Percentiles rank a stretch among this genome's conserved stretches.
Conservation (phyloP, 108 stramenopile genomes). For the Conticribra weissflogii region DNA sequence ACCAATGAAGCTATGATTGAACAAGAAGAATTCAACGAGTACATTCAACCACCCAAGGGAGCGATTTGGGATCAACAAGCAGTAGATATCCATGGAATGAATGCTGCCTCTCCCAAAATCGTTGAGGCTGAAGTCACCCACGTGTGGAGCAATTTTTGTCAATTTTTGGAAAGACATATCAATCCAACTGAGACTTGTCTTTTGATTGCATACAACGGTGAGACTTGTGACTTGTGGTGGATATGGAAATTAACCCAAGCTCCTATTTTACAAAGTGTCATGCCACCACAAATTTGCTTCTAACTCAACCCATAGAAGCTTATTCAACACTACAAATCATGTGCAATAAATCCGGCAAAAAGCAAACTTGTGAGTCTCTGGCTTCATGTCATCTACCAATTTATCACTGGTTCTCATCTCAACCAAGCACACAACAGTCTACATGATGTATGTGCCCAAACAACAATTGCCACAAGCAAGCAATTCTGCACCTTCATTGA, state of each 20-base stretch:
- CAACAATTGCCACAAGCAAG: background rate
- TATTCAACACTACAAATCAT: background rate
- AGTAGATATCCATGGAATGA: background rate
- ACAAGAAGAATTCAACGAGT: conserved; percentile 5
- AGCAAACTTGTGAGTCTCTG: background rate
- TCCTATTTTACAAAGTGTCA: background rate
- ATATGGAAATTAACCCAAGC: conserved; percentile 8
- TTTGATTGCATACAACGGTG: conserved; percentile 15
- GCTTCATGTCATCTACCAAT: conserved; percentile 3
- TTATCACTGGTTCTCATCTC: conserved; percentile 1
- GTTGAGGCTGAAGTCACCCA: background rate
- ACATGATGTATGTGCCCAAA: conserved; percentile 1
- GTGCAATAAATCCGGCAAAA: background rate
- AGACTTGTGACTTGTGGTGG: conserved; percentile 9
- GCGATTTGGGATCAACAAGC: background rate
- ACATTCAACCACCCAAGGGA: conserved; percentile 1
- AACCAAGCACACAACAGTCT: conserved; percentile 18
- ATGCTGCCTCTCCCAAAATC: background rate
- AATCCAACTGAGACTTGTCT: too few relatives aligned
- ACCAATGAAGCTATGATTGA: too few relatives aligned
- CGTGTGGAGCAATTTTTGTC: background rate
- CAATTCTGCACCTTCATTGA: conserved; percentile 3
- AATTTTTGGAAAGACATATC: too few relatives aligned
- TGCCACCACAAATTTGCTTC: conserved; percentile 1
- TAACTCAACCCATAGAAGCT: conserved; percentile 4